Evolutionary conservation across 2,329 filamentous ascomycete species (phyloP), one percentile per base, ranked within the genome.

Genomic region (Fusarium sp.): DNA sequence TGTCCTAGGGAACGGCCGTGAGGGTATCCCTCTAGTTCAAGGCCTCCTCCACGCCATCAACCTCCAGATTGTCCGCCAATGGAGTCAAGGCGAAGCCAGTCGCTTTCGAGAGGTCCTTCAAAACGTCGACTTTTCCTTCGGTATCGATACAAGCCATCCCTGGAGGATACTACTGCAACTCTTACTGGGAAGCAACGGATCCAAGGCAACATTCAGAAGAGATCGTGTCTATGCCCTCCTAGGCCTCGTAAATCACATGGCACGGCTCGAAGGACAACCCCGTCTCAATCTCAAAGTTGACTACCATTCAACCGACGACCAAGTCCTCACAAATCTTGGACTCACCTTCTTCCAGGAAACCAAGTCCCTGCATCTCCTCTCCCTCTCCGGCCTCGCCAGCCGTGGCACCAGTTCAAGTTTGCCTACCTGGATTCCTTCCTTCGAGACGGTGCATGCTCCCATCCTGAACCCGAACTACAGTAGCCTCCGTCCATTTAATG

Each of bases 161-260:
- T 69, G 61, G 20, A 52, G 58, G 20, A 52, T 64, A 5, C 50
- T 77, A 8, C 52, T 75, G 5, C 63, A 66, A 14, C 65, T 77
- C 29, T 48, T 78, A 5, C 29, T 76, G 24, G 65, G 60, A n/a
- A 78, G 65, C 52, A 70, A 67, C 24, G 70, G 74, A 14, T 76
- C 74, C 62, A 64, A 64, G 9, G 75, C 76, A 7, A 80, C 76
- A 0, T 59, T 71, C 2, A 63, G 64, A 3, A 65, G 73, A 20
- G 77, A 80, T 39, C 69, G 78, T 16, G 69, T 80, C 9, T 79
- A 79, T 48, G 73, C 73, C 7, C 67, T 80, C 24, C 69, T 80
- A 1, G 78, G 76, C 24, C 61, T 80, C n/a, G 68, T 71, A 5
- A 76, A 77, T 63, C 69, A 76, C 29, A 64, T 77, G 33, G 67